Evolutionary conservation across 2,329 filamentous ascomycete species (phyloP).

Genomic region (Stachybotrys echinatus): DNA sequence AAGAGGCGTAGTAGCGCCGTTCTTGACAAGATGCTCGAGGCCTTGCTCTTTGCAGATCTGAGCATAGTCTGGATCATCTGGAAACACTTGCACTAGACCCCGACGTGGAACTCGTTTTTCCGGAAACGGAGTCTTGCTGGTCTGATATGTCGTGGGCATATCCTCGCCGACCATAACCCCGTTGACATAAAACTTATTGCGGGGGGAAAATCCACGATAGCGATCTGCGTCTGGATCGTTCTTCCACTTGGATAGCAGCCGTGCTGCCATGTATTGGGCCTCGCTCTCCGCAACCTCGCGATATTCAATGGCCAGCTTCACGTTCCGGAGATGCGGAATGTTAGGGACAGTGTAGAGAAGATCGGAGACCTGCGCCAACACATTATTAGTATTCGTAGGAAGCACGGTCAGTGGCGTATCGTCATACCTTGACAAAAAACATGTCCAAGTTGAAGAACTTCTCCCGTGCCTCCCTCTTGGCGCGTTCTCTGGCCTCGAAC

Average conservation of each 20-base stretch:
- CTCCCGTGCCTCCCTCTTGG: slow-evolving; percentile 45
- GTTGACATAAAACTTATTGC: slow-evolving; percentile 54
- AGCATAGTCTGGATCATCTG: slow-evolving; percentile 52
- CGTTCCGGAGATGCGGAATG: slow-evolving; percentile 51
- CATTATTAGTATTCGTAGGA: neutral
- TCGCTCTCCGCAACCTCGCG: slow-evolving; percentile 52
- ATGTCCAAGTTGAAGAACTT: slow-evolving; percentile 54
- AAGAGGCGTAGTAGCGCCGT: slow-evolving; percentile 36
- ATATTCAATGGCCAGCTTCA: slow-evolving; percentile 54
- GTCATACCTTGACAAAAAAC: slow-evolving; percentile 61
- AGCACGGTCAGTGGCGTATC: neutral
- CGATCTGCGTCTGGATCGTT: slow-evolving; percentile 49
- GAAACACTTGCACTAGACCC: slow-evolving; percentile 45
- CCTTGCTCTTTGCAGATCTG: slow-evolving; percentile 52
- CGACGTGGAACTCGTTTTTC: slow-evolving; percentile 51
- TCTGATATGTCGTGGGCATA: slow-evolving; percentile 36
- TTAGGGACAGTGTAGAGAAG: slow-evolving; percentile 54
- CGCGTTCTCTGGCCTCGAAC: slow-evolving; percentile 36
- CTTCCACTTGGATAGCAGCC: slow-evolving; percentile 49
- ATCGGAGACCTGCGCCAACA: slow-evolving; percentile 47
- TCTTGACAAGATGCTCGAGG: slow-evolving; percentile 46
- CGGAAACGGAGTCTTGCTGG: slow-evolving; percentile 49
- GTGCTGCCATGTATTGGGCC: slow-evolving; percentile 35
- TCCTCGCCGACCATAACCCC: slow-evolving; percentile 49
- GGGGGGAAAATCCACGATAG: slow-evolving; percentile 49